These are phyloP conservation scores for Aspergillus uvarum DNA, from an alignment of 2,329 filamentous ascomycete genomes.

Conservation along the genomic window DNA sequence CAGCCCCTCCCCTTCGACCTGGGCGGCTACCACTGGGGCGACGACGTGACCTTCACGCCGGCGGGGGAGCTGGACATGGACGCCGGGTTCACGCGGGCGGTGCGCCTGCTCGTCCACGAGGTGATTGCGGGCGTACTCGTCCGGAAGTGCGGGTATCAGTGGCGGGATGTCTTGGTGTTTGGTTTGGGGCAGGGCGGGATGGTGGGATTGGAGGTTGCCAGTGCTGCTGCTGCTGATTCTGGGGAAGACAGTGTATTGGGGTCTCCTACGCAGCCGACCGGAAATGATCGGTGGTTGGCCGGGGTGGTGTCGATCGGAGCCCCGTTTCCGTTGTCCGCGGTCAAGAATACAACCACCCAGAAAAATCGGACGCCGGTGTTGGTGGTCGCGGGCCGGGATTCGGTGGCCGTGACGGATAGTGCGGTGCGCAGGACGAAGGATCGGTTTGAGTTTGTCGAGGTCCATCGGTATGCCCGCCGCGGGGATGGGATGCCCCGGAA, in stretches of 20 bases:
- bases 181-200: constrained; percentile 69
- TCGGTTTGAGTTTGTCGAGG: constrained; percentile 65
- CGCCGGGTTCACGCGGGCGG: constrained; percentile 58
- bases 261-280: no score
- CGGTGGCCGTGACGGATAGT: constrained; percentile 58
- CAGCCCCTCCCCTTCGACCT: constrained; percentile 67
- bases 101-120: constrained; percentile 48
- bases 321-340: constrained; percentile 36
- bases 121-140: constrained; percentile 56
- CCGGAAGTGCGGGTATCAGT: constrained; percentile 58
- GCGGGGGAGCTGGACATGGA: constrained; percentile 61
- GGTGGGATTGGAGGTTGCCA: constrained; percentile 54
- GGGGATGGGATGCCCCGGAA: constrained; percentile 81
- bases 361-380: constrained; percentile 45
- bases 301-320: constrained; percentile 47
- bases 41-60: constrained; percentile 59
- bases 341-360: constrained; percentile 20
- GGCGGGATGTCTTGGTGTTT: constrained; percentile 61
- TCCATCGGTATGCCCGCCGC: constrained; percentile 66
- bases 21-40: constrained; percentile 68
- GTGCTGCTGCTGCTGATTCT: neutral
- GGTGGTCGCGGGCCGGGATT: constrained; percentile 42
- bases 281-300: constrained; percentile 24
- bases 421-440: constrained; percentile 63
- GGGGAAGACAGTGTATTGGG: neutral